These are phyloP conservation scores for Syzygium aqueum DNA, from an alignment of 345 rosid species.

Conservation along the genomic window DNA sequence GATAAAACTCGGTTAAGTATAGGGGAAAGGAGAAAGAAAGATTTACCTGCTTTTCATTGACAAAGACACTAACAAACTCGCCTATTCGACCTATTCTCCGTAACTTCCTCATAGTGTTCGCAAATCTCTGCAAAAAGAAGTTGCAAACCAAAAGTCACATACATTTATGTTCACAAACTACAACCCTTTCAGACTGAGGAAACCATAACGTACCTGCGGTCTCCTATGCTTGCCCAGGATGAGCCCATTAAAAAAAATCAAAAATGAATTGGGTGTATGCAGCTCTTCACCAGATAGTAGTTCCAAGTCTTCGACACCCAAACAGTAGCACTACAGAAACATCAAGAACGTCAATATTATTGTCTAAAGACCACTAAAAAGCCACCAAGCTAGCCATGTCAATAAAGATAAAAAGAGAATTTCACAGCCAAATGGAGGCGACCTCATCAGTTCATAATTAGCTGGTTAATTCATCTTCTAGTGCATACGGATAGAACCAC, in stretches of 20 bases:
- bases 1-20: not conserved
- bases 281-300: conserved; percentile 84
- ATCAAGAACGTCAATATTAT: not conserved
- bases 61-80: conserved; percentile 83
- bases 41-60: conserved; percentile 89
- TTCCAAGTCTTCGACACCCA: conserved; percentile 85
- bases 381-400: not conserved
- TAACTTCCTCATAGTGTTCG: conserved; percentile 55
- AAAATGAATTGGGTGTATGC: conserved; percentile 68
- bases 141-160: not conserved
- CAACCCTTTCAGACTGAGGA: not conserved
- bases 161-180: not conserved
- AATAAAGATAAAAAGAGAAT: not conserved
- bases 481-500: not conserved
- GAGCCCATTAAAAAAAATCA: conserved; percentile 80
- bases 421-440: not conserved
- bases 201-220: conserved; percentile 55
- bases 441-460: not conserved
- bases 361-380: not conserved
- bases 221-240: conserved; percentile 90
- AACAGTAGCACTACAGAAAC: conserved; percentile 58
- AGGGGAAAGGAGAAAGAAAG: not conserved
- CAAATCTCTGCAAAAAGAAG: conserved; percentile 47
- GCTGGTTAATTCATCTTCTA: not conserved
- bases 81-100: conserved; percentile 91